Evolutionary conservation across 2,329 filamentous ascomycete genomes (phyloP).

Genomic region (Paecilomyces formosus): DNA sequence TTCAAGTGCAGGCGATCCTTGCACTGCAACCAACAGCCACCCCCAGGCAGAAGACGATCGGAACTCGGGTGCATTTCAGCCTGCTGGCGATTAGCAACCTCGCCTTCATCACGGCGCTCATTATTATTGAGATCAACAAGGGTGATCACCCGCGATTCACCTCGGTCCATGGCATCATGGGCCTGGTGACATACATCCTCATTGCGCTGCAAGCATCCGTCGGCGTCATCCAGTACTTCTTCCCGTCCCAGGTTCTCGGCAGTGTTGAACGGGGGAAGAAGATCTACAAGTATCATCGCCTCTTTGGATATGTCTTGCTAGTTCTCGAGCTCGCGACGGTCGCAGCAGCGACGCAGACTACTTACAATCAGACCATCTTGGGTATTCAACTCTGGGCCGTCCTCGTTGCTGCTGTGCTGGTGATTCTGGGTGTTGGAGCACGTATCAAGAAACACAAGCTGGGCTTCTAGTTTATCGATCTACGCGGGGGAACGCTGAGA

Average conservation of each 20-base stretch:
- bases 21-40: slow-evolving; percentile 83
- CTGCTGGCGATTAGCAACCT: slow-evolving; percentile 53
- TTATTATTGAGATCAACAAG: slow-evolving; percentile 65
- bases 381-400: slow-evolving; percentile 71
- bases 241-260: slow-evolving; percentile 62
- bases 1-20: slow-evolving; percentile 72
- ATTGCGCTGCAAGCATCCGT: slow-evolving; percentile 67
- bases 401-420: slow-evolving; percentile 56
- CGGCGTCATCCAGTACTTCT: slow-evolving; percentile 75
- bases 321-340: slow-evolving; percentile 67
- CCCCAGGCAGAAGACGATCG: slow-evolving; percentile 60
- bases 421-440: slow-evolving; percentile 65
- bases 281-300: slow-evolving; percentile 84
- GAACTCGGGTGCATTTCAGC: slow-evolving; percentile 58
- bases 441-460: slow-evolving; percentile 79
- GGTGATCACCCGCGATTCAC: slow-evolving; percentile 60
- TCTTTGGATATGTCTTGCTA: slow-evolving; percentile 66
- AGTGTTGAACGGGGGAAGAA: slow-evolving; percentile 70
- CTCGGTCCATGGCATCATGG: slow-evolving; percentile 73
- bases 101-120: slow-evolving; percentile 33
- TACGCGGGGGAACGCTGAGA: neutral
- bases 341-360: slow-evolving; percentile 66
- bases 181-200: slow-evolving; percentile 64
- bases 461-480: slow-evolving; percentile 33
- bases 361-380: slow-evolving; percentile 61